Conservation (phyloP, 2,329 filamentous ascomycete genomes). For the Xylogone sp. region DNA sequence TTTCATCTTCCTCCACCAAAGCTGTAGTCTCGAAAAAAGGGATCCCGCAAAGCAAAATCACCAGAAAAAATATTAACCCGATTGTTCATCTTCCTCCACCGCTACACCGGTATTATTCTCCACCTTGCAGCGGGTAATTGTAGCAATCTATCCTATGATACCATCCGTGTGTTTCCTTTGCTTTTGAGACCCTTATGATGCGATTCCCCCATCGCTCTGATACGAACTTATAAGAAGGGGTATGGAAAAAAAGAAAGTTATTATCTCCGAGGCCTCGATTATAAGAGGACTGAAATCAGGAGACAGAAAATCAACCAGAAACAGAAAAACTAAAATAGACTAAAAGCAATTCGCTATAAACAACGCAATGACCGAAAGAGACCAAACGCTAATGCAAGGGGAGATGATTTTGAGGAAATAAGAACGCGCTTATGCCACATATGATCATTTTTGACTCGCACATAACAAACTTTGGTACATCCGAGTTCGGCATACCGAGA, state of each 20-base stretch:
- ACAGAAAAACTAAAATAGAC: conserved; percentile 6
- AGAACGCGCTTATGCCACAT: conserved; percentile 21
- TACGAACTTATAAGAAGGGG: conserved; percentile 3
- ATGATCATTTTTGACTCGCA: conserved; percentile 9
- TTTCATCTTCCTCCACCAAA: background rate
- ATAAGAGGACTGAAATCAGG: conserved; percentile 2
- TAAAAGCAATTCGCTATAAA: conserved; percentile 17
- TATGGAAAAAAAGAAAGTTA: conserved; percentile 19
- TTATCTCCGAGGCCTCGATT: conserved; percentile 2
- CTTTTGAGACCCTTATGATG: background rate
- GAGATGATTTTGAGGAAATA: conserved; percentile 10
- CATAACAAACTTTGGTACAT: conserved; percentile 26
- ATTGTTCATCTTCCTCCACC: background rate
- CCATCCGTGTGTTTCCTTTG: conserved; percentile 1
- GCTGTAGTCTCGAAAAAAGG: background rate
- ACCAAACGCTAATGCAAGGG: conserved; percentile 21
- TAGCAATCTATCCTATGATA: conserved; percentile 5
- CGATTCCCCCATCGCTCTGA: background rate
- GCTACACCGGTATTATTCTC: background rate
- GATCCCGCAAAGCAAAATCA: background rate
- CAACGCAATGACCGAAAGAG: conserved; percentile 16
- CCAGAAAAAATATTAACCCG: background rate
- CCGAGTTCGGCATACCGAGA: conserved; percentile 13
- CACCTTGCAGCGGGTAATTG: conserved; percentile 1
- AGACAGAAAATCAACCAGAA: conserved; percentile 9